Percentiles rank a stretch among this genome's conserved stretches.
Evolutionary conservation across 192 early-diverging fungal species (phyloP).

Genomic region (Mortierella alpina): DNA sequence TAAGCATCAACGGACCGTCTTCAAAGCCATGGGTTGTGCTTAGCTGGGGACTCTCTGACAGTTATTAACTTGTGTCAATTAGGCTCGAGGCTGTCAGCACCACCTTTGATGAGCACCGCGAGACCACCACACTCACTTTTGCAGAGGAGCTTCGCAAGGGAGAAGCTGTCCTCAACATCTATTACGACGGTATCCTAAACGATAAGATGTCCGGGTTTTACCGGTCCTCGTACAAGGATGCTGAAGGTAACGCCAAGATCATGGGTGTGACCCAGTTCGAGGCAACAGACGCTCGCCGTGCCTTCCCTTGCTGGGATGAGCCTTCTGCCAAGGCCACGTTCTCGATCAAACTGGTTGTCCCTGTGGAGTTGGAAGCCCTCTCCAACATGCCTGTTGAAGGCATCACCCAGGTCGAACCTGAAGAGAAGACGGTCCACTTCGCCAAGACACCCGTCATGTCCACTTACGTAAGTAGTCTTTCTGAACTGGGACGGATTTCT

Average conservation of each 20-base stretch:
- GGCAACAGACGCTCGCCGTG: constrained; percentile 87
- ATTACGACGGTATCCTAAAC: constrained; percentile 75
- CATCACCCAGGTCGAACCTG: constrained; percentile 66
- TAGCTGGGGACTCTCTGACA: neutral
- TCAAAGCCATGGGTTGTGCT: neutral
- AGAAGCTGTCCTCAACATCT: constrained; percentile 62
- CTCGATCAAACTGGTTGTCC: constrained; percentile 86
- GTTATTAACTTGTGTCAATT: too few species aligned
- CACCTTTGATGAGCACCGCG: constrained; percentile 55
- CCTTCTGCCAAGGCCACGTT: constrained; percentile 96
- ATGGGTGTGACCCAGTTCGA: constrained; percentile 97
- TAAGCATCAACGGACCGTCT: constrained; percentile 2
- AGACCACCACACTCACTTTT: constrained; percentile 70
- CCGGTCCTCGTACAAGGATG: constrained; percentile 73
- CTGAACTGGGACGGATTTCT: neutral
- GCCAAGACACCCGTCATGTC: constrained; percentile 93
- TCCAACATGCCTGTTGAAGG: constrained; percentile 90
- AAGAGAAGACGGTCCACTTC: constrained; percentile 84
- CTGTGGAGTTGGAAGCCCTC: constrained; percentile 78
- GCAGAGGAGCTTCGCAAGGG: constrained; percentile 59
- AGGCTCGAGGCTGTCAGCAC: constrained; percentile 53
- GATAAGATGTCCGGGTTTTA: constrained; percentile 97
- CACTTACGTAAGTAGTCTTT: constrained; percentile 77
- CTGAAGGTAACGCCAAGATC: constrained; percentile 58
- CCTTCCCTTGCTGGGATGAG: constrained; percentile 98